These are phyloP conservation scores for Rhizopogon vesiculosus DNA, from an alignment of 768 basidiomycete species.

Conservation along the genomic window DNA sequence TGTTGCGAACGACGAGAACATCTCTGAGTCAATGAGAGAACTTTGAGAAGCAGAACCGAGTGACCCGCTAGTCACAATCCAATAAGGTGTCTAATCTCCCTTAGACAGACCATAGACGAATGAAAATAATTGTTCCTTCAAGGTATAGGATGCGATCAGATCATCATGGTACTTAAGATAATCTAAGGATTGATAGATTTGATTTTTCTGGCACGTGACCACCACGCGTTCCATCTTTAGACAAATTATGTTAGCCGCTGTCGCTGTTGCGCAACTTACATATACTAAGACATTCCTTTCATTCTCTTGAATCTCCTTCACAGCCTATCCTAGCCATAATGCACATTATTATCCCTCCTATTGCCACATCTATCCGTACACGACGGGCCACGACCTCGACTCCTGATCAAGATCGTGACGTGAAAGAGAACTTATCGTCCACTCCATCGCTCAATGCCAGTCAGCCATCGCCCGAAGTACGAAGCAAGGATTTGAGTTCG, in stretches of 20 bases:
- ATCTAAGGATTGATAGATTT: not conserved
- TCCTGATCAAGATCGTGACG: not conserved
- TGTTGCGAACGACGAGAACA: too few relatives aligned
- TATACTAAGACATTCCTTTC: not conserved
- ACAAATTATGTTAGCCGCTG: conserved; percentile 17
- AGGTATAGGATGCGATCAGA: too few relatives aligned
- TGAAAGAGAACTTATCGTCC: conserved; percentile 12
- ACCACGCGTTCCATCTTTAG: not conserved
- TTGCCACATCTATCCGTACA: conserved; percentile 21
- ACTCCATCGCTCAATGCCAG: not conserved
- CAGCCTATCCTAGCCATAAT: conserved; percentile 16
- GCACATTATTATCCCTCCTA: conserved; percentile 18
- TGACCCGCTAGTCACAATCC: too few relatives aligned
- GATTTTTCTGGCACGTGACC: conserved; percentile 15
- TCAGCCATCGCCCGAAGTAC: not conserved
- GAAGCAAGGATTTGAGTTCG: not conserved
- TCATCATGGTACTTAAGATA: too few relatives aligned
- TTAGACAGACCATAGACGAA: too few relatives aligned
- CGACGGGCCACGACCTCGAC: conserved; percentile 8
- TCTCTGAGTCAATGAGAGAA: too few relatives aligned
- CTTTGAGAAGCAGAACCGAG: too few relatives aligned
- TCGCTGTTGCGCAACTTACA: too few relatives aligned
- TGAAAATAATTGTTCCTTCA: too few relatives aligned
- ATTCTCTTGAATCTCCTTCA: not conserved
- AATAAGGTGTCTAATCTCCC: too few relatives aligned